Evolutionary conservation across 495 filamentous ascomycete genomes (phyloP), one percentile per base, ranked within the genome.

Genomic region (Cudoniella acicularis): DNA sequence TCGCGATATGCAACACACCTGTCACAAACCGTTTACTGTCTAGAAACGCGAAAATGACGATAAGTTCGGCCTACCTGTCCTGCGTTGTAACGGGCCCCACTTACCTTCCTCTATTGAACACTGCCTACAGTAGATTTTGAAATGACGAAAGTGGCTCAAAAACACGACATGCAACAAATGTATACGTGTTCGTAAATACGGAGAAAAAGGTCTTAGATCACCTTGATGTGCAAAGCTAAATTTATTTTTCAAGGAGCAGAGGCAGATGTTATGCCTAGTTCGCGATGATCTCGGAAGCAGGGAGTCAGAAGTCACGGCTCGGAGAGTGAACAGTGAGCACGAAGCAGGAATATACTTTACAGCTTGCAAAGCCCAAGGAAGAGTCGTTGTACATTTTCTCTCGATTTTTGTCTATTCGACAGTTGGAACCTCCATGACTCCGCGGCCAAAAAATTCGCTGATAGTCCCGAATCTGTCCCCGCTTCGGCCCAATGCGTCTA

Each of bases 371-470:
- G 8, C 8, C 8, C n/a, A 4, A 47, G 17, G n/a, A 47, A 17
- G 4, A 8, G 4, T 47, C n/a, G 20, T 47, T 47, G 13, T 17
- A 47, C 4, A n/a, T 41, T 9, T 9, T 21, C 8, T 4, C n/a
- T 21, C 13, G 20, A 47, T 17, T 47, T 8, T 4, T 36, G n/a
- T 23, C 49, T 52, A 77, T 55, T 79, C 75, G 24, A 60, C 49
- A n/a, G 57, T 67, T 9, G 71, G 66, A 24, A 68, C 70, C 3
- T 73, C 75, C 92, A 98, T 96, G 16, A 98, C 91, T 0, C 94
- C 95, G 62, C 91, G 76, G 3, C 92, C 93, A 75, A 97, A 97
- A 77, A 94, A 98, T 66, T 97, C 92, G 62, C 89, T 88, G 2
- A 98, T 81, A 17, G 91, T 91, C 46, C 83, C 89, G 69, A 97